phyloP scores from a whole-genome alignment of 306 rosid species.

The Quercus gilva region DNA sequence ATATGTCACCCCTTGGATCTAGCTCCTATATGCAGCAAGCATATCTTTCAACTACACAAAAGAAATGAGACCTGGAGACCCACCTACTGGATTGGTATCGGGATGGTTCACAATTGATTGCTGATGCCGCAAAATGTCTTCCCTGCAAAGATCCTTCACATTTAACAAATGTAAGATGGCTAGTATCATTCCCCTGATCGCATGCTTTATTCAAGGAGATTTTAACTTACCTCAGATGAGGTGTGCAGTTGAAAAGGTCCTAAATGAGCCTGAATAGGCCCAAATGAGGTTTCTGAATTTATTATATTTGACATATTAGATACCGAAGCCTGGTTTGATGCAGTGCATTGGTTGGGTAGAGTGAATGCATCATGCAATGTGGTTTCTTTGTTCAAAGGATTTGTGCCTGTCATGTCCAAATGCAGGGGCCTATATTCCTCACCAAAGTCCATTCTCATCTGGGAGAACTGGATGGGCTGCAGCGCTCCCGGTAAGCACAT shows the following conservation, averaged over 20 bases:
- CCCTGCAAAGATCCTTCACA: conserved; percentile 40
- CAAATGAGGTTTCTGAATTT: conserved; percentile 45
- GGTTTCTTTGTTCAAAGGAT: conserved; percentile 52
- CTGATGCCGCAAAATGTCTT: conserved; percentile 43
- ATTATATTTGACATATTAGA: conserved; percentile 47
- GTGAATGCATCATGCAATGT: conserved; percentile 41
- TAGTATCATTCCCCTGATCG: conserved; percentile 1
- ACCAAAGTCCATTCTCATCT: conserved; percentile 44
- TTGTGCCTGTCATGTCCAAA: conserved; percentile 39
- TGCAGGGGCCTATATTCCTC: conserved; percentile 57
- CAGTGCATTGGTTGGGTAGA: conserved; percentile 38
- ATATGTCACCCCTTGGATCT: not conserved
- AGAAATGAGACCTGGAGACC: conserved; percentile 25
- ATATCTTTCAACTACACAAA: not conserved
- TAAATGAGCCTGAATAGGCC: conserved; percentile 36
- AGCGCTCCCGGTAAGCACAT: conserved; percentile 62
- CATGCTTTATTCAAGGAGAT: not conserved
- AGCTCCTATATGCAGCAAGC: not conserved
- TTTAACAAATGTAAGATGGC: conserved; percentile 16
- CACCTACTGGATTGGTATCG: conserved; percentile 40
- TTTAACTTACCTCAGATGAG: conserved; percentile 53
- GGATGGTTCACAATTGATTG: conserved; percentile 32
- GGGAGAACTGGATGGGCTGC: conserved; percentile 52
- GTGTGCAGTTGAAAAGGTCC: conserved; percentile 43
- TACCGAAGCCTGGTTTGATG: conserved; percentile 38